These are phyloP conservation scores for Immersiella caudata DNA, from an alignment of 495 filamentous ascomycete species.

Conservation along the genomic window DNA sequence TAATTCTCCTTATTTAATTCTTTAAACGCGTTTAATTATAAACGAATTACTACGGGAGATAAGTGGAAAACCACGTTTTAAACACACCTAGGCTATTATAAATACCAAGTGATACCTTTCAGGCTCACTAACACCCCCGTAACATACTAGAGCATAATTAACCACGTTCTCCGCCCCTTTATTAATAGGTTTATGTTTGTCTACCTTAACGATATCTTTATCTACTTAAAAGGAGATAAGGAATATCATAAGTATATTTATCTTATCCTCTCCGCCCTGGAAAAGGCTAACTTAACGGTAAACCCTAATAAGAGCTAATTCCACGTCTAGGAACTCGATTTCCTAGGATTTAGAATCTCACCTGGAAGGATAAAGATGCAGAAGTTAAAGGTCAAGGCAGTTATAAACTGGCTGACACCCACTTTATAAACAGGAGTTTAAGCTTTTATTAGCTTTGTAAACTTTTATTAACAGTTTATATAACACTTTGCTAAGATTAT, in stretches of 20 bases:
- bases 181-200: not conserved
- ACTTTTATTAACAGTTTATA: constrained; percentile 26
- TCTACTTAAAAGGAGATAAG: not conserved
- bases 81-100: not conserved
- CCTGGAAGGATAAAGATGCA: not conserved
- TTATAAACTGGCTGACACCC: not conserved
- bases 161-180: not conserved
- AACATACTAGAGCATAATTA: not conserved
- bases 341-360: not conserved
- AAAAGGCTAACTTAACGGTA: not conserved
- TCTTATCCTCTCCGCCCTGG: not conserved
- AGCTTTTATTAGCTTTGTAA: constrained; percentile 12
- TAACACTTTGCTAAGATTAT: not conserved
- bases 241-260: not conserved
- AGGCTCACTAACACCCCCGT: not conserved
- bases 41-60: not conserved
- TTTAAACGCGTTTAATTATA: not conserved
- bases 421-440: not conserved
- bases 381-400: constrained; percentile 8
- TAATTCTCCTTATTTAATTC: not conserved
- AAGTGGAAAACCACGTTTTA: not conserved
- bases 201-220: not conserved
- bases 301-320: not conserved
- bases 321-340: not conserved
- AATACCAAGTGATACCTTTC: not conserved